These are phyloP conservation scores for Pseudevernia furfuracea DNA, from an alignment of 495 filamentous ascomycete species.

Conservation along the genomic window DNA sequence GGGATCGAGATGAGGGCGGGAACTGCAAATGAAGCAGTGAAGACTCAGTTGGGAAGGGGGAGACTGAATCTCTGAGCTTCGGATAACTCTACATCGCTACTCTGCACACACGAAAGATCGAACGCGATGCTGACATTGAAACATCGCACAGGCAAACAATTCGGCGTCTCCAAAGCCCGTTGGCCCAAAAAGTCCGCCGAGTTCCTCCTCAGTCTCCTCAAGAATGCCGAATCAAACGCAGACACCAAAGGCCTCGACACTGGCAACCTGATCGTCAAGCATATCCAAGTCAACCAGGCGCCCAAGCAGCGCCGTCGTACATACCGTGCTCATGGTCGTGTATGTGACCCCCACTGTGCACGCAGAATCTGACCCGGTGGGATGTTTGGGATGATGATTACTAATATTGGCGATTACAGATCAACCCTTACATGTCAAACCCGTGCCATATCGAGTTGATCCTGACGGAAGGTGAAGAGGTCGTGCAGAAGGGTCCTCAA, in stretches of 20 bases:
- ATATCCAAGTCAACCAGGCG: slow-evolving; percentile 99
- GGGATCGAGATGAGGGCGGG: too few relatives aligned
- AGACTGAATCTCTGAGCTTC: background rate
- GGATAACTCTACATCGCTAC: background rate
- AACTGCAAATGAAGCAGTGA: background rate
- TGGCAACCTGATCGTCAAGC: slow-evolving; percentile 91
- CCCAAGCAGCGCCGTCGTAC: slow-evolving; percentile 96
- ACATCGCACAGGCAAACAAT: slow-evolving; percentile 77
- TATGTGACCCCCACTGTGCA: slow-evolving; percentile 47
- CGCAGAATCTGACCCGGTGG: background rate
- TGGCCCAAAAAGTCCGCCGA: slow-evolving; percentile 99
- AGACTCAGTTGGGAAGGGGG: background rate
- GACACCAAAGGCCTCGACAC: slow-evolving; percentile 99
- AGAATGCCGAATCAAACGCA: slow-evolving; percentile 98
- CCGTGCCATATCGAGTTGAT: slow-evolving; percentile 99
- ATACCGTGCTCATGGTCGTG: slow-evolving; percentile 98
- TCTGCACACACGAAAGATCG: background rate
- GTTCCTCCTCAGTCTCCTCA: slow-evolving; percentile 92
- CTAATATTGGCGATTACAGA: slow-evolving; percentile 45
- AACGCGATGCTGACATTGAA: background rate
- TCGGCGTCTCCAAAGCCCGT: slow-evolving; percentile 91
- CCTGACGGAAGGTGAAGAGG: slow-evolving; percentile 92
- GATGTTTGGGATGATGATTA: background rate
- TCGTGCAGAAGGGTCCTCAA: slow-evolving; percentile 68
- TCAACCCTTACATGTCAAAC: slow-evolving; percentile 99